Evolutionary conservation across 768 basidiomycete species (phyloP).

Genomic region (Exidia glandulosa): DNA sequence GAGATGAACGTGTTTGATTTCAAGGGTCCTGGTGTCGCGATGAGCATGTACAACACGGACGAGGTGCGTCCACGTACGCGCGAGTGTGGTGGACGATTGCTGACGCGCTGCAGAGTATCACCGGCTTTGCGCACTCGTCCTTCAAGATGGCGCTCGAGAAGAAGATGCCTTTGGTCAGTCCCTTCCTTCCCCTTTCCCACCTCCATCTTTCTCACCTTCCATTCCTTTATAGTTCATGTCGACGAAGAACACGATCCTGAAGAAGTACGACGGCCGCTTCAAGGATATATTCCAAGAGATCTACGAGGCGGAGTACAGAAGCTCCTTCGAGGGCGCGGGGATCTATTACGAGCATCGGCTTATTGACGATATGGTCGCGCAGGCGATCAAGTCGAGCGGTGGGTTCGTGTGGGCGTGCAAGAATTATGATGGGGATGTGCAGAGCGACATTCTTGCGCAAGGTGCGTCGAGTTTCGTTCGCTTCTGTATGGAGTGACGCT

Average conservation of each 20-base stretch:
- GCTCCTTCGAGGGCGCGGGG: conserved; percentile 52
- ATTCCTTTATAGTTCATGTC: conserved; percentile 65
- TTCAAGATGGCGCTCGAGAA: conserved; percentile 86
- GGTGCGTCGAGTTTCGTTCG: no score
- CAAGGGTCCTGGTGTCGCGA: conserved; percentile 82
- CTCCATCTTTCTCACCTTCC: no score
- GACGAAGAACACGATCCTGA: conserved; percentile 95
- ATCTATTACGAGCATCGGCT: conserved; percentile 95
- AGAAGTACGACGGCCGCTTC: conserved; percentile 97
- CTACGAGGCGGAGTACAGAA: conserved; percentile 74
- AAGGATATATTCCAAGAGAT: conserved; percentile 99
- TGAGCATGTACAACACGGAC: conserved; percentile 98
- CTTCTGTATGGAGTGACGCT: no score
- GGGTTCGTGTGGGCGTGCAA: conserved; percentile 75
- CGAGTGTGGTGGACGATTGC: conserved; percentile 17
- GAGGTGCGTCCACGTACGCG: no score
- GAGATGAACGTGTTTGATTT: conserved; percentile 86
- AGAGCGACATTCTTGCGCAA: conserved; percentile 92
- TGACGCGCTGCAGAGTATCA: conserved; percentile 58
- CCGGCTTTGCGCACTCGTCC: conserved; percentile 91
- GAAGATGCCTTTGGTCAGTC: conserved; percentile 27
- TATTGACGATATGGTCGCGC: conserved; percentile 98
- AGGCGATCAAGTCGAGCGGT: conserved; percentile 91
- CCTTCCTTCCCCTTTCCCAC: background rate
- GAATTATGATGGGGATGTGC: conserved; percentile 66